phyloP scores from a whole-genome alignment of 2,329 filamentous ascomycete genomes.

The Hymenoscyphus fraxineus region DNA sequence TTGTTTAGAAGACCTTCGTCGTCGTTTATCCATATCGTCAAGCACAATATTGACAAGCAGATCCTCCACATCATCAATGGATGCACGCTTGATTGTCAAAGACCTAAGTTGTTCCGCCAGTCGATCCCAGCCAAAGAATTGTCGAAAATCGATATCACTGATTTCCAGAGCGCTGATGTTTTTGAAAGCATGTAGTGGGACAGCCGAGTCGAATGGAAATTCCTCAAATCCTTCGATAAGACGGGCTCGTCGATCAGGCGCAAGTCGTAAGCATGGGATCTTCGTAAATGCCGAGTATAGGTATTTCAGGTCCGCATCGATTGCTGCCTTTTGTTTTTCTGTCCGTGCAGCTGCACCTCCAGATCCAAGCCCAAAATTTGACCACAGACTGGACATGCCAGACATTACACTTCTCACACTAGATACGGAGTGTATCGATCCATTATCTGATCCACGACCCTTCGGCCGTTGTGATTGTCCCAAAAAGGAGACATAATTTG shows the following conservation, averaged over 20 bases:
- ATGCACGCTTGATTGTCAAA: conserved; percentile 80
- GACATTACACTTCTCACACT: conserved; percentile 98
- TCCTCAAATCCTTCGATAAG: conserved; percentile 93
- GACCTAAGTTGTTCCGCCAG: conserved; percentile 88
- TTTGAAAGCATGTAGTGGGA: conserved; percentile 95
- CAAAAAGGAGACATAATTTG: conserved; percentile 95
- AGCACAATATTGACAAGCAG: conserved; percentile 89
- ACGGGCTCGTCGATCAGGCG: conserved; percentile 88
- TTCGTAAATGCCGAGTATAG: conserved; percentile 98
- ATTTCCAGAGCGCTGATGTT: conserved; percentile 93
- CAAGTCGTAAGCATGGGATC: conserved; percentile 83
- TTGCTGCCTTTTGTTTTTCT: conserved; percentile 82
- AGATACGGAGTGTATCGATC: conserved; percentile 91
- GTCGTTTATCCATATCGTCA: conserved; percentile 91
- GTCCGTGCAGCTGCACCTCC: conserved; percentile 76
- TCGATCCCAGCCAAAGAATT: conserved; percentile 96
- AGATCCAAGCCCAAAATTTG: conserved; percentile 76
- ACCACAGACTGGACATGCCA: conserved; percentile 91
- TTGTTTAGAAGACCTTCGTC: conserved; percentile 80
- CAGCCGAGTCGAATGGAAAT: conserved; percentile 95
- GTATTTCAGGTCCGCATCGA: conserved; percentile 88
- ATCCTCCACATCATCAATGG: conserved; percentile 85
- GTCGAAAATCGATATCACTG: conserved; percentile 90
- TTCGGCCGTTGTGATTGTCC: conserved; percentile 77
- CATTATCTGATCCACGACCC: conserved; percentile 74